These are phyloP conservation scores for Coemansia sp. DNA, from an alignment of 192 early-diverging fungal genomes.

Conservation along the genomic window DNA sequence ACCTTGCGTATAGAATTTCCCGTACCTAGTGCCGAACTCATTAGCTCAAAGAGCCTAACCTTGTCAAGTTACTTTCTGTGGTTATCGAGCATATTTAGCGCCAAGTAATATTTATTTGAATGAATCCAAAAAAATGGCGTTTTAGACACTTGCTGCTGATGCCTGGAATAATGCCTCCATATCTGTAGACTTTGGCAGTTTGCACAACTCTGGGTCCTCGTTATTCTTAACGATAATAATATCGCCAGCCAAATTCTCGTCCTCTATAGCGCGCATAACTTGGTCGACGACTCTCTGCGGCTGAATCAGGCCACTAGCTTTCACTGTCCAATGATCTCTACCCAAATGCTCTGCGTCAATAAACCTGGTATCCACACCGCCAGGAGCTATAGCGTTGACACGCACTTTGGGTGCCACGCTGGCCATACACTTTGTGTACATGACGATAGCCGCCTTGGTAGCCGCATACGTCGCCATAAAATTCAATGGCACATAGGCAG, in stretches of 20 bases:
- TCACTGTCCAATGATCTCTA: conserved; percentile 23
- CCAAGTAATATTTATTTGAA: not conserved
- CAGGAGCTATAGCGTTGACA: conserved; percentile 65
- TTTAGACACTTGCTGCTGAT: conserved; percentile 1
- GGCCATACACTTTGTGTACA: conserved; percentile 56
- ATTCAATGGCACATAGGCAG: conserved; percentile 58
- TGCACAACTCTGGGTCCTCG: conserved; percentile 19
- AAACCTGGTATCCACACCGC: conserved; percentile 59
- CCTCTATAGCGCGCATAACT: conserved; percentile 58
- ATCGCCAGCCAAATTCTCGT: conserved; percentile 56
- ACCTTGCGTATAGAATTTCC: conserved; percentile 19
- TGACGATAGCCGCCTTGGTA: conserved; percentile 72
- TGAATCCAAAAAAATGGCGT: not conserved
- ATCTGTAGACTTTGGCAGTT: conserved; percentile 28
- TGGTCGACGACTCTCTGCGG: conserved; percentile 57
- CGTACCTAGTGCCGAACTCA: conserved; percentile 19
- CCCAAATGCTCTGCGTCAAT: conserved; percentile 44
- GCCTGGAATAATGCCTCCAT: conserved; percentile 11
- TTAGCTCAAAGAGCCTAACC: conserved; percentile 17
- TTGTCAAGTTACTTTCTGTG: conserved; percentile 36
- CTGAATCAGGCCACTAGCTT: conserved; percentile 24
- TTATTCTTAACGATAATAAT: conserved; percentile 26
- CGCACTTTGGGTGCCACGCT: conserved; percentile 60
- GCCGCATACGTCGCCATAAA: conserved; percentile 70
- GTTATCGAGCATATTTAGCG: conserved; percentile 30